A percentile compares a stretch with the other conserved stretches of the same genome.
Evolutionary conservation across 1,284 basidiomycete species (phyloP).

Genomic region (Ceratobasidium sp.): DNA sequence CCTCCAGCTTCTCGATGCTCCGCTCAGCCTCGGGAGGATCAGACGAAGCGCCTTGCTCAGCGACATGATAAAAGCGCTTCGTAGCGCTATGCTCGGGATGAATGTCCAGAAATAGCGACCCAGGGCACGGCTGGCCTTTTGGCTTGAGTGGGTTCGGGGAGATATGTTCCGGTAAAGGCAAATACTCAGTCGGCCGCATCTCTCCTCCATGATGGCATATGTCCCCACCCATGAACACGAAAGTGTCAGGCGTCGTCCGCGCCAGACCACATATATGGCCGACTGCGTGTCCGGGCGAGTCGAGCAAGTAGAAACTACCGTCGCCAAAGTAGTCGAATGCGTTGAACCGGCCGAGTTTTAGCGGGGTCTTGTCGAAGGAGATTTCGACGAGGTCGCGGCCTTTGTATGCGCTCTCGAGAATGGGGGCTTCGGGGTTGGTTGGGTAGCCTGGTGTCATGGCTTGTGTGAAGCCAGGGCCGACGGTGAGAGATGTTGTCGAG

Average conservation of each 20-base stretch:
- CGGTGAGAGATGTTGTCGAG: conserved; percentile 20
- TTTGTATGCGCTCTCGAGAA: conserved; percentile 35
- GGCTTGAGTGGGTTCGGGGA: conserved; percentile 30
- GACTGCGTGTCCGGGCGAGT: conserved; percentile 45
- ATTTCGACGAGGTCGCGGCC: conserved; percentile 22
- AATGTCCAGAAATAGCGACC: conserved; percentile 2
- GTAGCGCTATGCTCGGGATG: conserved; percentile 10
- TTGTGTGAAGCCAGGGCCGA: conserved; percentile 33
- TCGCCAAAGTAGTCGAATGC: conserved; percentile 47
- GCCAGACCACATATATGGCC: conserved; percentile 26
- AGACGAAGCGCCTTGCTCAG: neutral
- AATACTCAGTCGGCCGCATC: conserved; percentile 24
- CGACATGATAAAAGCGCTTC: conserved; percentile 16
- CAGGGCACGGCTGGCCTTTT: neutral
- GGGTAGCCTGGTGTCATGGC: conserved; percentile 31
- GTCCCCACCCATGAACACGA: conserved; percentile 39
- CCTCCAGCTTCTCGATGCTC: conserved; percentile 17
- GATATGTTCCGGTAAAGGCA: conserved; percentile 33
- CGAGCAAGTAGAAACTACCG: conserved; percentile 45
- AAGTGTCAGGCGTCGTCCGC: conserved; percentile 29
- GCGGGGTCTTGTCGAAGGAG: conserved; percentile 5
- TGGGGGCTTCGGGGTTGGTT: conserved; percentile 15
- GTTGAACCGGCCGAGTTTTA: conserved; percentile 6
- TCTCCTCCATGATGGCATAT: conserved; percentile 32
- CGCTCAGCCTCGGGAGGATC: conserved; percentile 20